phyloP scores from a whole-genome alignment of 2,329 filamentous ascomycete genomes.

The Endocalyx cinctus region DNA sequence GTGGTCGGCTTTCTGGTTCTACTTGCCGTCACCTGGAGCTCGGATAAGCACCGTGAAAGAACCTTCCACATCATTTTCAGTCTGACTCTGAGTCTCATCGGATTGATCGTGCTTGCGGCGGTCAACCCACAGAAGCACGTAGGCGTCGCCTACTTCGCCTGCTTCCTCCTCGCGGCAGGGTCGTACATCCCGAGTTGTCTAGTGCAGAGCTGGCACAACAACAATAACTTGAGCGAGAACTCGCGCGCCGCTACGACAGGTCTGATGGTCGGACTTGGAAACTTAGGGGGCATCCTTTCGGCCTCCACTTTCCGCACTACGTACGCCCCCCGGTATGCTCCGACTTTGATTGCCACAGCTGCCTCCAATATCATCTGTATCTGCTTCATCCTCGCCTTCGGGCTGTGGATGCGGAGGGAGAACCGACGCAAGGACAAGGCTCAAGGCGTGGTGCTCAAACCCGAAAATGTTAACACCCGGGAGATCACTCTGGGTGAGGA shows the following conservation, averaged over 20 bases:
- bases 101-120: conserved; percentile 38
- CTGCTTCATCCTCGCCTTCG: not conserved
- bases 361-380: not conserved
- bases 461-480: not conserved
- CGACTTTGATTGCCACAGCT: not conserved
- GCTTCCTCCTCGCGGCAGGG: conserved; percentile 40
- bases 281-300: conserved; percentile 20
- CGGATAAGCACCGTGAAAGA: conserved; percentile 40
- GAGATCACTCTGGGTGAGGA: not conserved
- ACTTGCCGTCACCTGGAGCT: conserved; percentile 37
- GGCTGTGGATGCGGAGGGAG: not conserved
- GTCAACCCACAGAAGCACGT: conserved; percentile 37
- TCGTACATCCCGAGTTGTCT: conserved; percentile 43
- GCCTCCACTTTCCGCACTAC: conserved; percentile 11
- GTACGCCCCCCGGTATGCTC: conserved; percentile 7
- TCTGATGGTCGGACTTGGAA: conserved; percentile 42
- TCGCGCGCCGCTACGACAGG: conserved; percentile 43
- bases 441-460: not conserved
- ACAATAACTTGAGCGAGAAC: conserved; percentile 48
- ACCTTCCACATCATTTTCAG: conserved; percentile 39
- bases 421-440: not conserved
- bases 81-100: conserved; percentile 32
- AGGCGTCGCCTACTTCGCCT: conserved; percentile 44
- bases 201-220: conserved; percentile 48
- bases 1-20: conserved; percentile 41